phyloP scores from a whole-genome alignment of 2,329 filamentous ascomycete genomes.

The Cladosporium sp. region DNA sequence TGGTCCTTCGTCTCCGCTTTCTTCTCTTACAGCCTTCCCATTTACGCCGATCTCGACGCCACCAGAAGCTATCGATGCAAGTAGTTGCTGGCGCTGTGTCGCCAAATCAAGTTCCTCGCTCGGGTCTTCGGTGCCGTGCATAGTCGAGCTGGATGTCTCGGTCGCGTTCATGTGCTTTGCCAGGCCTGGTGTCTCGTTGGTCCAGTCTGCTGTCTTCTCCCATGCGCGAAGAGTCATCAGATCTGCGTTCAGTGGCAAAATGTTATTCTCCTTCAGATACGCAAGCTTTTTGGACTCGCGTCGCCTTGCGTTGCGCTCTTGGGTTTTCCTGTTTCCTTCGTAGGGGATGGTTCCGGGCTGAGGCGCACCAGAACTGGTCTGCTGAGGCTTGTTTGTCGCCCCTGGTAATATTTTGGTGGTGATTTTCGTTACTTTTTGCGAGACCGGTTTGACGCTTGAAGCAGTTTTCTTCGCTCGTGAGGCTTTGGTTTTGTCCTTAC shows the following conservation, averaged over 20 bases:
- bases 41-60: constrained; percentile 49
- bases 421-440: neutral
- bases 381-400: neutral
- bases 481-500: constrained; percentile 21
- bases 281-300: constrained; percentile 52
- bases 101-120: constrained; percentile 25
- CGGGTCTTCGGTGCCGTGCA: constrained; percentile 22
- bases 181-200: neutral
- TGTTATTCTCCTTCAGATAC: constrained; percentile 50
- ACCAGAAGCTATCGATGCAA: constrained; percentile 53
- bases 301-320: constrained; percentile 56
- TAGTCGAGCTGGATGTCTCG: constrained; percentile 17
- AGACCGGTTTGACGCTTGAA: neutral
- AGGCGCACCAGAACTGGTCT: neutral
- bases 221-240: constrained; percentile 48
- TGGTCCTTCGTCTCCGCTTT: constrained; percentile 26
- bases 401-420: neutral
- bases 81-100: constrained; percentile 42
- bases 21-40: constrained; percentile 3
- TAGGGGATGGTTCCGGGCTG: neutral
- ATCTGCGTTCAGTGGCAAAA: constrained; percentile 53
- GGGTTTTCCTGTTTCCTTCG: constrained; percentile 53
- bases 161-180: neutral
- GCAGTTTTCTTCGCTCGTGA: neutral
- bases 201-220: constrained; percentile 33